Evolutionary conservation across 2,329 filamentous ascomycete species (phyloP).

Genomic region (Penicillium sp.): DNA sequence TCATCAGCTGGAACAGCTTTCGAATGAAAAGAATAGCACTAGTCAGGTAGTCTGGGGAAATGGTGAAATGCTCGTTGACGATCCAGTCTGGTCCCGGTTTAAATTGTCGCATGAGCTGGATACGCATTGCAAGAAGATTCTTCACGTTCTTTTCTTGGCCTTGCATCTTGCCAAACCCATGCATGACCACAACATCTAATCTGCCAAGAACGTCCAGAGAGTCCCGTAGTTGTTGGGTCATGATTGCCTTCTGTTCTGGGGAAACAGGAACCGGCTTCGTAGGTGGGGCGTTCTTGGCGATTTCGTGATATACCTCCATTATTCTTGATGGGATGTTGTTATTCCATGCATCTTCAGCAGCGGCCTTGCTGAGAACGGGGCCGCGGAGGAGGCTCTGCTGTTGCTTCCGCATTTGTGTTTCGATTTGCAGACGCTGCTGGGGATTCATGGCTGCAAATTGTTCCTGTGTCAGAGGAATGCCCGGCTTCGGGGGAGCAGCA

Average conservation of each 20-base stretch:
- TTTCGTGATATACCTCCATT: slow-evolving; percentile 41
- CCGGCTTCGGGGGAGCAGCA: slow-evolving; percentile 18
- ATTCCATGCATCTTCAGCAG: slow-evolving; percentile 40
- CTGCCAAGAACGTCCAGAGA: slow-evolving; percentile 43
- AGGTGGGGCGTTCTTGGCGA: slow-evolving; percentile 32
- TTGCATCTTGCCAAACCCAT: slow-evolving; percentile 39
- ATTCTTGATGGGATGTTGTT: slow-evolving; percentile 39
- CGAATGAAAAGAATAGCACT: slow-evolving; percentile 39
- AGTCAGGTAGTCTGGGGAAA: slow-evolving; percentile 41
- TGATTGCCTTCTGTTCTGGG: slow-evolving; percentile 38
- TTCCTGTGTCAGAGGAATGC: slow-evolving; percentile 32
- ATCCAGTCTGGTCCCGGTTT: slow-evolving; percentile 41
- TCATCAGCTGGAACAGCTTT: slow-evolving; percentile 42
- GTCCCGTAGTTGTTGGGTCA: slow-evolving; percentile 43
- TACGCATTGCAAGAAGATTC: slow-evolving; percentile 41
- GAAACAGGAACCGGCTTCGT: slow-evolving; percentile 35
- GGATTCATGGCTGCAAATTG: slow-evolving; percentile 41
- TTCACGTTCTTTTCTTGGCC: slow-evolving; percentile 41
- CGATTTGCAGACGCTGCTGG: slow-evolving; percentile 41
- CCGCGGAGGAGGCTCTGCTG: slow-evolving; percentile 32
- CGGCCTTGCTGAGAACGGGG: slow-evolving; percentile 30
- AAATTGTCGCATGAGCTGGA: slow-evolving; percentile 48
- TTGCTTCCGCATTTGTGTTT: slow-evolving; percentile 37
- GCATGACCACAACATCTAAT: slow-evolving; percentile 42
- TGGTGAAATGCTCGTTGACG: slow-evolving; percentile 46